Conservation (phyloP, 208 protist species). For the Tritrichomonas musculus region DNA sequence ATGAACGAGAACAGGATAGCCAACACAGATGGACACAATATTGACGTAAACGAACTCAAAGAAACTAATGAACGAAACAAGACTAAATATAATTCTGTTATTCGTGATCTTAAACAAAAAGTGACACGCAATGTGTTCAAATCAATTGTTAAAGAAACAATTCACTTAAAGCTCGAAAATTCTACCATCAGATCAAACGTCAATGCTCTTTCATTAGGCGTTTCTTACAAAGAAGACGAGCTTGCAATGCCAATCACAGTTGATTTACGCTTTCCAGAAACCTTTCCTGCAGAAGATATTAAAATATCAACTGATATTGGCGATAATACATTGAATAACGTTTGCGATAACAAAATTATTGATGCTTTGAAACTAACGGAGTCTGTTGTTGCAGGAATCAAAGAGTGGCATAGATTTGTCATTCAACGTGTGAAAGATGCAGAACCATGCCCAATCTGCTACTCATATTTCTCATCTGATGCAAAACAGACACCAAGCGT, state of each 20-base stretch:
- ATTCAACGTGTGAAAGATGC: background rate
- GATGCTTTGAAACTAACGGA: background rate
- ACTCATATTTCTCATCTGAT: background rate
- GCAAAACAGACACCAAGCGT: background rate
- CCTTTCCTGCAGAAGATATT: background rate
- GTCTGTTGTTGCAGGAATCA: background rate
- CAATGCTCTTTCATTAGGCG: background rate
- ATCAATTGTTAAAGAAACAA: too few species aligned
- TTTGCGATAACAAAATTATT: background rate
- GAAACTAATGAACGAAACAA: too few species aligned
- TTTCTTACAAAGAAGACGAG: background rate
- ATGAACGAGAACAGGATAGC: background rate
- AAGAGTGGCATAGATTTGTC: background rate
- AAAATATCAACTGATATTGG: background rate
- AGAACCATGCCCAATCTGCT: background rate
- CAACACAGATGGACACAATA: too few species aligned
- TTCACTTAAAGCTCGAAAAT: background rate
- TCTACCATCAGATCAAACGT: background rate
- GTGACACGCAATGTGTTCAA: too few species aligned
- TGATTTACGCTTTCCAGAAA: background rate
- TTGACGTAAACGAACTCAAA: too few species aligned
- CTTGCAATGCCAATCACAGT: background rate
- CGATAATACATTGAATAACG: background rate
- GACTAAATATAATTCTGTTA: too few species aligned
- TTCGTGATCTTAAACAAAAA: too few species aligned